phyloP scores from a whole-genome alignment of 176 grass and related monocot genomes.

The Themeda triandra region DNA sequence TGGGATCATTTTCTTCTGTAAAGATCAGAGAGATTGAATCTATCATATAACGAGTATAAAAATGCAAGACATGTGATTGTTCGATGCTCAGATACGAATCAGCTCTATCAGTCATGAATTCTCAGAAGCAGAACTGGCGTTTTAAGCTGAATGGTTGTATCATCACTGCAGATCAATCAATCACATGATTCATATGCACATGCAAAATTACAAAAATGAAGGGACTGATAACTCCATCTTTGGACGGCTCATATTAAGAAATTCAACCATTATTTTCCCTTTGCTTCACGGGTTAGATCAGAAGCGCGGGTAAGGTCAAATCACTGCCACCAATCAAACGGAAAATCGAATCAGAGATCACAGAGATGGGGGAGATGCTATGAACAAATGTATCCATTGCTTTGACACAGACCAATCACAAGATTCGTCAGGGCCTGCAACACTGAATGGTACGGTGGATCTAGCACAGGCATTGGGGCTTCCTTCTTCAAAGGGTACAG shows the following conservation, averaged over 20 bases:
- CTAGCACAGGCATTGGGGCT: constrained; percentile 70
- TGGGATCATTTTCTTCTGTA: too few relatives aligned
- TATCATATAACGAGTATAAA: background rate
- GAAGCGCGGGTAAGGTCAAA: constrained; percentile 51
- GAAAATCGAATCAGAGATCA: fast-evolving
- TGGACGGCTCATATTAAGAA: background rate
- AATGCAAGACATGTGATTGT: too few relatives aligned
- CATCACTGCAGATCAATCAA: constrained; percentile 29
- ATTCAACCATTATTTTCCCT: constrained; percentile 7
- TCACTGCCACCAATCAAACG: constrained; percentile 12
- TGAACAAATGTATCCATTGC: constrained; percentile 37
- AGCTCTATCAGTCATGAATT: constrained; percentile 65
- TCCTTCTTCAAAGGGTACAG: constrained; percentile 35
- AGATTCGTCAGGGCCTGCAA: constrained; percentile 48
- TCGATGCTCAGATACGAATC: constrained; percentile 37
- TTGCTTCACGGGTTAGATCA: constrained; percentile 41
- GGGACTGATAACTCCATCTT: fast-evolving
- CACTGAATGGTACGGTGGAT: constrained; percentile 57
- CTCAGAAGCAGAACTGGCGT: constrained; percentile 84
- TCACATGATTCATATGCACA: background rate
- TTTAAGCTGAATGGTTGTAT: constrained; percentile 37
- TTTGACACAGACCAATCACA: constrained; percentile 63
- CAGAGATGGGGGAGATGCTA: background rate
- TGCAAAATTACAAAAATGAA: background rate
- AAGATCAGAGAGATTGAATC: background rate